Evolutionary conservation across 2,329 filamentous ascomycete genomes (phyloP).

Genomic region (Fusarium sp.): DNA sequence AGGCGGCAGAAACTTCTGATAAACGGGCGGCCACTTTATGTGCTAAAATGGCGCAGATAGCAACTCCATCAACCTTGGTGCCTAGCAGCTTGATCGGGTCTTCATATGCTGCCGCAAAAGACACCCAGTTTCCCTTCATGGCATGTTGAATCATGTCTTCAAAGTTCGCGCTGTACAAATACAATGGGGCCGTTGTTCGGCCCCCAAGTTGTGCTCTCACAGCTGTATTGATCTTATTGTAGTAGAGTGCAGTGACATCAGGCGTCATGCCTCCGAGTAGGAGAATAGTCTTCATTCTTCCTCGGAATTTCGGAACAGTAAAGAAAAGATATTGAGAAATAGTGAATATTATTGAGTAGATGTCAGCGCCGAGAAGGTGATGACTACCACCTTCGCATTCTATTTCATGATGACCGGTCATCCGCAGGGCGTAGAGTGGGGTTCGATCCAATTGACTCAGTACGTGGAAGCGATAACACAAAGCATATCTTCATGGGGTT

Average conservation of each 20-base stretch:
- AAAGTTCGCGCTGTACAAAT: constrained; percentile 11
- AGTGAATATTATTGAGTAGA: too few relatives aligned
- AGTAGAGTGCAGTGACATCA: constrained; percentile 4
- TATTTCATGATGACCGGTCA: too few relatives aligned
- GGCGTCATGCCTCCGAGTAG: constrained; percentile 12
- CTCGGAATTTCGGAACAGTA: rapidly evolving
- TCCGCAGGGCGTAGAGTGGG: too few relatives aligned
- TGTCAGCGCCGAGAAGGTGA: too few relatives aligned
- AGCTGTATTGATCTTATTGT: not conserved
- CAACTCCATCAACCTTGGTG: not conserved
- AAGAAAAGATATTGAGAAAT: too few relatives aligned
- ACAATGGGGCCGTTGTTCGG: not conserved
- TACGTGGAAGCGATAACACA: too few relatives aligned
- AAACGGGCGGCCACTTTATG: constrained; percentile 1
- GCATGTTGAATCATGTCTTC: constrained; percentile 13
- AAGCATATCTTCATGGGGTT: too few relatives aligned
- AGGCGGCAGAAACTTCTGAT: too few relatives aligned
- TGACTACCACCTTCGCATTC: too few relatives aligned
- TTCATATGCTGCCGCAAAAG: not conserved
- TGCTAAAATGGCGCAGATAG: constrained; percentile 9
- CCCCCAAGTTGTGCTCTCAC: not conserved
- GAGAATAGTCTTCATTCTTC: not conserved
- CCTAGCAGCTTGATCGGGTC: not conserved
- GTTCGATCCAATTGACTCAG: too few relatives aligned
- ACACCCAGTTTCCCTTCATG: not conserved